Percentiles rank a stretch among this genome's conserved stretches.
Conservation (phyloP, 192 early-diverging fungal species). For the Chytriomyces hyalinus region DNA sequence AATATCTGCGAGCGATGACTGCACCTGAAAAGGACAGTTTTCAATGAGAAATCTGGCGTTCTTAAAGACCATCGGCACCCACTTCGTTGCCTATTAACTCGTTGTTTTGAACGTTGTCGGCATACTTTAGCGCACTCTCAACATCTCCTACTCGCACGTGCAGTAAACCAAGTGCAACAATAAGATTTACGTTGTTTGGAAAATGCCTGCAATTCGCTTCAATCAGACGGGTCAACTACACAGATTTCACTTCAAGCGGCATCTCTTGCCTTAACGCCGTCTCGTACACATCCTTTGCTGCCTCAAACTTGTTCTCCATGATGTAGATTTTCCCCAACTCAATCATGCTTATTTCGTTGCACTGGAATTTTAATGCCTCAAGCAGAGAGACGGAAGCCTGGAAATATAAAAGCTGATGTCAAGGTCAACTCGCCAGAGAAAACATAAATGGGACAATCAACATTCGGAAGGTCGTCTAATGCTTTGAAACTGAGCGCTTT, state of each 20-base stretch:
- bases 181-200: neutral
- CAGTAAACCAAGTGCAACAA: neutral
- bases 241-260: neutral
- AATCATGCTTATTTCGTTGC: neutral
- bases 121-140: neutral
- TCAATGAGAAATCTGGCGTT: neutral
- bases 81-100: neutral
- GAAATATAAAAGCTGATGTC: neutral
- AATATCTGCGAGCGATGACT: neutral
- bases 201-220: neutral
- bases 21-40: neutral
- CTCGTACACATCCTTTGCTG: neutral
- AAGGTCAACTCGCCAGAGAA: neutral
- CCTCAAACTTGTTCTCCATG: neutral
- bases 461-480: neutral
- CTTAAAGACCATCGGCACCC: neutral
- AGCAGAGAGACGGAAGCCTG: neutral
- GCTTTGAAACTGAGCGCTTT: neutral
- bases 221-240: neutral
- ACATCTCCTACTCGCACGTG: neutral
- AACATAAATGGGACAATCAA: neutral
- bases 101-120: neutral
- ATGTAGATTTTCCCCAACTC: neutral
- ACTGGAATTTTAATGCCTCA: neutral
- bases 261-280: neutral